Evolutionary conservation across 2,329 filamentous ascomycete genomes (phyloP), one percentile per base, ranked within the genome.

Genomic region (Cladobotryum protrusum): DNA sequence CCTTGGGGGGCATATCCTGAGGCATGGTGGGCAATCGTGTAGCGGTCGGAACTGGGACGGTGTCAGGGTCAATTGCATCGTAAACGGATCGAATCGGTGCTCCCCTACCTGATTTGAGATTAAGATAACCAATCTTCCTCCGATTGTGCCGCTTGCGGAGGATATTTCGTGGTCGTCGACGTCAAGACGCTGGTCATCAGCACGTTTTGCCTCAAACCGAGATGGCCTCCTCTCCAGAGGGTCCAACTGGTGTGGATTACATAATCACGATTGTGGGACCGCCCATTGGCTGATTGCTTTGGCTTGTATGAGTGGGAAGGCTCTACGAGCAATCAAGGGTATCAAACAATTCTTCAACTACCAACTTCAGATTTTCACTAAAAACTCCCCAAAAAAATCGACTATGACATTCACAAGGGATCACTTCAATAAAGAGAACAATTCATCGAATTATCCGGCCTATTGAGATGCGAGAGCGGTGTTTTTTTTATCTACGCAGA

Each of bases 1-100:
- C 93, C 66, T 74, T 71, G 62, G 93, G 93, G 76, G 93, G 93
- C 83, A 99, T 89, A 79, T 99, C 93, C 81, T 97, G 91, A 77
- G 87, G 85, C 92, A 97, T 96, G 66, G 58, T 84, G 77, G 69
- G 63, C 65, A 49, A 54, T 50, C 32, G 37, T 24, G 48, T 56
- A 49, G 56, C 49, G 48, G 49, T 52, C 51, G 56, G 34, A 47
- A 15, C 36, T 32, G 33, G 43, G 50, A 46, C 34, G 9, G 34
- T 32, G 13, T 19, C 20, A 42, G 49, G 32, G 39, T 48, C 51
- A 53, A 51, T 52, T 49, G 48, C 43, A 15, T 32, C 42, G 19
- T 19, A 42, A 15, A 33, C 32, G 6, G 14, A 33, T 32, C 15
- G 29, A 6, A 11, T n/a, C 20, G 42, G 24, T 20, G 6, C 8